phyloP scores from a whole-genome alignment of 495 filamentous ascomycete species.

The Sabuloglossum arenarium region DNA sequence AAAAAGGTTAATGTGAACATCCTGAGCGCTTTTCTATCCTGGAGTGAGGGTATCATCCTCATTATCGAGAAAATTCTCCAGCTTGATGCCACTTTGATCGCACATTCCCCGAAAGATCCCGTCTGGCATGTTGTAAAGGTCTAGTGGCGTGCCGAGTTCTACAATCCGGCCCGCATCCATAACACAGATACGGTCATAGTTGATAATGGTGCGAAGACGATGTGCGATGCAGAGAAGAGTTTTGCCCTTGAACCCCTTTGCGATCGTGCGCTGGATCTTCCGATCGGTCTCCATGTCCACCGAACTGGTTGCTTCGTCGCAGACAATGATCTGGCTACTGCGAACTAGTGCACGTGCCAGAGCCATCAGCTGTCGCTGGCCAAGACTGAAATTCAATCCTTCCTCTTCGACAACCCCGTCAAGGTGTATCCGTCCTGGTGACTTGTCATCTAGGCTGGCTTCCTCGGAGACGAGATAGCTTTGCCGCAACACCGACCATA shows the following conservation, averaged over 20 bases:
- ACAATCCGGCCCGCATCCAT: slow-evolving; percentile 80
- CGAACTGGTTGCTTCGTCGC: slow-evolving; percentile 81
- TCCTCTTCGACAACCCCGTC: slow-evolving; percentile 81
- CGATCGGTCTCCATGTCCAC: slow-evolving; percentile 95
- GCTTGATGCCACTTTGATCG: slow-evolving; percentile 63
- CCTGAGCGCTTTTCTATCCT: not conserved
- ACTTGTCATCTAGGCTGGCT: slow-evolving; percentile 19
- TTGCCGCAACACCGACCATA: slow-evolving; percentile 72
- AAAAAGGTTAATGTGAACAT: not conserved
- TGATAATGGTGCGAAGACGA: slow-evolving; percentile 70
- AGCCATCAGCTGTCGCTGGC: slow-evolving; percentile 90
- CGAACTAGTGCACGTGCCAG: slow-evolving; percentile 77
- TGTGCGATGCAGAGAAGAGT: slow-evolving; percentile 94
- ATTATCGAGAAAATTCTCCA: slow-evolving; percentile 33
- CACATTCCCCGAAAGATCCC: slow-evolving; percentile 87
- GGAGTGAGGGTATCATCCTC: not conserved
- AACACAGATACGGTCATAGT: slow-evolving; percentile 90
- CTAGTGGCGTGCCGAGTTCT: slow-evolving; percentile 58
- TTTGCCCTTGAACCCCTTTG: slow-evolving; percentile 65
- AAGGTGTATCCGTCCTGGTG: slow-evolving; percentile 46
- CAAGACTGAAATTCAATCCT: slow-evolving; percentile 88
- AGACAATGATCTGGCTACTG: slow-evolving; percentile 76
- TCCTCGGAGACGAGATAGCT: slow-evolving; percentile 41
- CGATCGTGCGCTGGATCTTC: slow-evolving; percentile 86
- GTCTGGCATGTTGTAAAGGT: slow-evolving; percentile 40